Conservation (phyloP, 2,329 filamentous ascomycete genomes). For the Aspergillus sp. region DNA sequence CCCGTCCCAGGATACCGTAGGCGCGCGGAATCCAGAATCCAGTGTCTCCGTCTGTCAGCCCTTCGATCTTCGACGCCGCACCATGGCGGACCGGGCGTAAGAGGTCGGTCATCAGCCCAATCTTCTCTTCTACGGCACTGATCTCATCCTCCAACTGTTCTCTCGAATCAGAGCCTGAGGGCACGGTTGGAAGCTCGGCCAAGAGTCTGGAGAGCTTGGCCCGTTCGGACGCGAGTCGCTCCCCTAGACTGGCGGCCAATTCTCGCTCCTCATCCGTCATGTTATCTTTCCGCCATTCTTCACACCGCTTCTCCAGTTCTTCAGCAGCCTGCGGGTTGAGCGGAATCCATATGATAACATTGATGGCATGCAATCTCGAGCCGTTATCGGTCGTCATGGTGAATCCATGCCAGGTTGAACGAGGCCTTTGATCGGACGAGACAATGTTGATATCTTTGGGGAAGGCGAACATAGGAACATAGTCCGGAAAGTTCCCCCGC, state of each 20-base stretch:
- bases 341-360: constrained; percentile 85
- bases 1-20: constrained; percentile 83
- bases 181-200: constrained; percentile 67
- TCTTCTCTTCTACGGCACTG: constrained; percentile 92
- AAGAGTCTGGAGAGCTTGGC: constrained; percentile 83
- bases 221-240: constrained; percentile 75
- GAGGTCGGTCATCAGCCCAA: constrained; percentile 91
- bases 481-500: constrained; percentile 85
- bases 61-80: constrained; percentile 93
- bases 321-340: constrained; percentile 72
- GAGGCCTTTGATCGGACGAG: constrained; percentile 83
- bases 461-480: constrained; percentile 98
- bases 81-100: constrained; percentile 84
- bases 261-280: constrained; percentile 98
- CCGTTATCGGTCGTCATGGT: constrained; percentile 94
- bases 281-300: constrained; percentile 79
- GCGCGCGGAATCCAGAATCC: constrained; percentile 92
- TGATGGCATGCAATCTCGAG: constrained; percentile 84
- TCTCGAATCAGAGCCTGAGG: constrained; percentile 70
- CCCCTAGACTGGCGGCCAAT: constrained; percentile 80
- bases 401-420: constrained; percentile 98
- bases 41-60: constrained; percentile 86
- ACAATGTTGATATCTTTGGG: constrained; percentile 97
- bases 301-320: constrained; percentile 62
- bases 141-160: constrained; percentile 89